Evolutionary conservation across 1,284 basidiomycete genomes (phyloP).

Genomic region (Uromyces viciae-fabae): DNA sequence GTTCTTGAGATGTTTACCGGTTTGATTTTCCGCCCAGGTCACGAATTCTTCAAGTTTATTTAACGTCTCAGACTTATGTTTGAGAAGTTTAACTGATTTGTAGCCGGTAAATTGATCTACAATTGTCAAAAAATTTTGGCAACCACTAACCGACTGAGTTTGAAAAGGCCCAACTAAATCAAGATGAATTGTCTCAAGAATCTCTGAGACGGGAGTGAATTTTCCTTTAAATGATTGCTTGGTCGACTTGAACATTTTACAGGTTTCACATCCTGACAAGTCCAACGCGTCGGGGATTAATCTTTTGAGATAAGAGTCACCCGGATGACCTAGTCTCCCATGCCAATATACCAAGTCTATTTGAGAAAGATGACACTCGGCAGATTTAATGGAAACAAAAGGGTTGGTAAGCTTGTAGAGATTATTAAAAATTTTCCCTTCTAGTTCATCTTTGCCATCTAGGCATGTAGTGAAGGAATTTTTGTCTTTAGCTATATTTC

Average conservation of each 20-base stretch:
- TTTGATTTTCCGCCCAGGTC: conserved; percentile 5
- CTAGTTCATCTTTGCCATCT: no score
- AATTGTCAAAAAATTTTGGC: conserved; percentile 4
- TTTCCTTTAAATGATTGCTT: background rate
- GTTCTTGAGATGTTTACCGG: background rate
- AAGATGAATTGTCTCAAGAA: conserved; percentile 27
- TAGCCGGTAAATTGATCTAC: background rate
- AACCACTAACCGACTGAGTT: background rate
- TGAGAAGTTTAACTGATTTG: background rate
- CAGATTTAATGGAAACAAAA: no score
- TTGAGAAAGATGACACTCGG: no score
- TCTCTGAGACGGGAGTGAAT: background rate
- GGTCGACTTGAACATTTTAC: background rate
- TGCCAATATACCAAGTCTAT: background rate
- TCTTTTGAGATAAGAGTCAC: background rate
- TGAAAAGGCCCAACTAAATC: conserved; percentile 4
- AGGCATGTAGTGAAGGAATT: no score
- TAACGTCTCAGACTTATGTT: conserved; percentile 14
- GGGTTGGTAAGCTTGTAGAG: no score
- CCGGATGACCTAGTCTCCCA: background rate
- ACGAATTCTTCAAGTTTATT: conserved; percentile 1
- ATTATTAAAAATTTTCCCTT: no score
- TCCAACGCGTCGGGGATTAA: background rate
- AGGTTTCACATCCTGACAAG: background rate
- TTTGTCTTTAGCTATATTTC: no score